Percentiles rank a stretch among this genome's conserved stretches.
Evolutionary conservation across 2,329 filamentous ascomycete genomes (phyloP).

Genomic region (Colletotrichum tropicicola): DNA sequence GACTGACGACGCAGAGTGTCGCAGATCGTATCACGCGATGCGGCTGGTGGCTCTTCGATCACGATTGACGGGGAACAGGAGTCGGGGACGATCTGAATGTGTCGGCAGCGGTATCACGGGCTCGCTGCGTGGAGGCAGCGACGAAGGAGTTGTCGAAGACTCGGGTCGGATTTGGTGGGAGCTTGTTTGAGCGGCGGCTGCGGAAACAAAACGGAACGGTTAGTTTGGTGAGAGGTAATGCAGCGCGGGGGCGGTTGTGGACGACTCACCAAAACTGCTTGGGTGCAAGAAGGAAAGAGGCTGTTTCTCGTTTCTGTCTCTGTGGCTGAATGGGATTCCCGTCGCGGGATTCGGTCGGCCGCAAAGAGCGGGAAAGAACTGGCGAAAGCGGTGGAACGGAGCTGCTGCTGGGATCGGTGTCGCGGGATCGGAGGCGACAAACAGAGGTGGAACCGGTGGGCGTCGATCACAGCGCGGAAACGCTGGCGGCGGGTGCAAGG

Average conservation of each 20-base stretch:
- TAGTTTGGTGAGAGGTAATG: not conserved
- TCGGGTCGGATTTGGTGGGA: not conserved
- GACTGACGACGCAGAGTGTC: conserved; percentile 13
- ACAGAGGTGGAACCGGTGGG: conserved; percentile 1
- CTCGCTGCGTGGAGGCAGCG: not conserved
- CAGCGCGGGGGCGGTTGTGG: not conserved
- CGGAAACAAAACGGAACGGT: not conserved
- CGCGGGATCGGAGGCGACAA: conserved; percentile 5
- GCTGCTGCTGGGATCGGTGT: not conserved
- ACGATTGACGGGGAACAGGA: not conserved
- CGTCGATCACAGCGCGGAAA: not conserved
- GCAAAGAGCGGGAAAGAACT: not conserved
- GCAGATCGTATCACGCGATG: conserved; percentile 19
- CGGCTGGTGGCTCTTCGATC: not conserved
- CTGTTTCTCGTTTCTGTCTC: not conserved
- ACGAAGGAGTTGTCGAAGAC: not conserved
- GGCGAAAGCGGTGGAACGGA: conserved; percentile 13
- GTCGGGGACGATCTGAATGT: not conserved
- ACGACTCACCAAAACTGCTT: no score
- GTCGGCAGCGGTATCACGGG: not conserved
- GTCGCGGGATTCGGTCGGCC: not conserved
- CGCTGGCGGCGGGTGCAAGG: not conserved
- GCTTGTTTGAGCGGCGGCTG: not conserved
- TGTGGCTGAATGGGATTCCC: not conserved
- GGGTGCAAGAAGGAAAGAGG: not conserved